These are phyloP conservation scores for Lentinula novae-zelandiae DNA, from an alignment of 1,284 basidiomycete genomes.

Conservation along the genomic window DNA sequence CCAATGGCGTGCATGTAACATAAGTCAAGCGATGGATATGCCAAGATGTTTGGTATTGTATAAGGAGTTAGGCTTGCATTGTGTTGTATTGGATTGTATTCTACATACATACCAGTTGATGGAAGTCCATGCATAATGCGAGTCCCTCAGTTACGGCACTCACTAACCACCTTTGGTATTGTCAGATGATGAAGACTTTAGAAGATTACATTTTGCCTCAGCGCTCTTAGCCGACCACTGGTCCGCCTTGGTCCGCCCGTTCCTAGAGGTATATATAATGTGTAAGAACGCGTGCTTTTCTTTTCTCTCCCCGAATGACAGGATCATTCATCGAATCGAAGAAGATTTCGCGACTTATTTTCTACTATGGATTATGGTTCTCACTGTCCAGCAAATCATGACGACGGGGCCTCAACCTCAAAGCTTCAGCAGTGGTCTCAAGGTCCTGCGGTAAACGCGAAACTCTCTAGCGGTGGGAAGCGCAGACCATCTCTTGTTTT, in stretches of 20 bases:
- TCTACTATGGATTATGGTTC: slow-evolving; percentile 6
- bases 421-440: not conserved
- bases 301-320: slow-evolving; percentile 6
- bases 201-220: not conserved
- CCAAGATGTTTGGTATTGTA: not conserved
- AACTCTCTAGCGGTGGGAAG: not conserved
- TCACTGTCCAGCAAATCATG: not conserved
- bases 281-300: not conserved
- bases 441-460: not conserved
- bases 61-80: too few relatives aligned
- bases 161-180: not conserved
- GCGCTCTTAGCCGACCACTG: slow-evolving; percentile 4
- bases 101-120: not conserved
- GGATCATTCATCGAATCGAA: not conserved
- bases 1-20: not conserved
- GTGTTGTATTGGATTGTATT: not conserved
- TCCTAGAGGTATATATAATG: slow-evolving; percentile 3
- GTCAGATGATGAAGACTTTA: slow-evolving; percentile 4
- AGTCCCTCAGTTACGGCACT: slow-evolving; percentile 3
- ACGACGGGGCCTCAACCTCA: not conserved
- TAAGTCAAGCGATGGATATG: not conserved
- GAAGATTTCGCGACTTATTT: not conserved
- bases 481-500: not conserved
- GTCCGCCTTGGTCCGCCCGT: slow-evolving; percentile 4
- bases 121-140: not conserved